A percentile compares a stretch with the other conserved stretches of the same genome.
Evolutionary conservation across 176 grass and related monocot genomes (phyloP).

Genomic region (Cenchrus americanus): DNA sequence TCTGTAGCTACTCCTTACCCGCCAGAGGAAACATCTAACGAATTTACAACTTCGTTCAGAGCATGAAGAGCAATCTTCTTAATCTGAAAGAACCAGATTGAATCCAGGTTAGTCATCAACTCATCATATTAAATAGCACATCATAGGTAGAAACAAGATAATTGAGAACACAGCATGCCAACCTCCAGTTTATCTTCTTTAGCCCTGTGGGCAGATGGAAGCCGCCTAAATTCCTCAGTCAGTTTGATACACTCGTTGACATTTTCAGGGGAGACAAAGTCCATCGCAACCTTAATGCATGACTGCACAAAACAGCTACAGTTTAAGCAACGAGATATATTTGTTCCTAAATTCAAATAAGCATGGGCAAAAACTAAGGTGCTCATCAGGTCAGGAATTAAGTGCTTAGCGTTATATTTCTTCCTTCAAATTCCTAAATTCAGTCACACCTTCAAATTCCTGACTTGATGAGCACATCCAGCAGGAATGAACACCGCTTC

Average conservation of each 20-base stretch:
- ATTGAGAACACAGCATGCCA: not conserved
- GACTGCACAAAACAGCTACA: slow-evolving; percentile 54
- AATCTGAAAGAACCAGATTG: slow-evolving; percentile 46
- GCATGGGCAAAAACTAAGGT: not conserved
- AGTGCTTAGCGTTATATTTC: too few species aligned
- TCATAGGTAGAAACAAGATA: not conserved
- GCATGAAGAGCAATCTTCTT: slow-evolving; percentile 82
- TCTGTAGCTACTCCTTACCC: slow-evolving; percentile 36
- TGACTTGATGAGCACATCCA: slow-evolving; percentile 91
- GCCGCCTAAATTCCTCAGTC: slow-evolving; percentile 67
- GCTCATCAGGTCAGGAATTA: too few species aligned
- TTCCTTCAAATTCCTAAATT: too few species aligned
- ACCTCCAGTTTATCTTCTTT: slow-evolving; percentile 93
- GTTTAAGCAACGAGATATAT: not conserved
- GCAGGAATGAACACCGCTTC: slow-evolving; percentile 89
- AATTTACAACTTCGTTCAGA: slow-evolving; percentile 47
- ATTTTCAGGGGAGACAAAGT: slow-evolving; percentile 91
- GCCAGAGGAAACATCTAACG: slow-evolving; percentile 34
- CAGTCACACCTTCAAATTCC: slow-evolving; percentile 76
- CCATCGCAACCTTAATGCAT: slow-evolving; percentile 87
- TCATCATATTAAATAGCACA: not conserved
- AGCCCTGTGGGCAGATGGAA: slow-evolving; percentile 70
- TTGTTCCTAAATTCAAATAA: not conserved
- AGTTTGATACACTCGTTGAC: slow-evolving; percentile 65
- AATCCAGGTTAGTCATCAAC: not conserved